Percentiles rank a stretch among this genome's conserved stretches.
Evolutionary conservation across 176 grass and related monocot genomes (phyloP).

Genomic region (Tillandsia fasciculata): DNA sequence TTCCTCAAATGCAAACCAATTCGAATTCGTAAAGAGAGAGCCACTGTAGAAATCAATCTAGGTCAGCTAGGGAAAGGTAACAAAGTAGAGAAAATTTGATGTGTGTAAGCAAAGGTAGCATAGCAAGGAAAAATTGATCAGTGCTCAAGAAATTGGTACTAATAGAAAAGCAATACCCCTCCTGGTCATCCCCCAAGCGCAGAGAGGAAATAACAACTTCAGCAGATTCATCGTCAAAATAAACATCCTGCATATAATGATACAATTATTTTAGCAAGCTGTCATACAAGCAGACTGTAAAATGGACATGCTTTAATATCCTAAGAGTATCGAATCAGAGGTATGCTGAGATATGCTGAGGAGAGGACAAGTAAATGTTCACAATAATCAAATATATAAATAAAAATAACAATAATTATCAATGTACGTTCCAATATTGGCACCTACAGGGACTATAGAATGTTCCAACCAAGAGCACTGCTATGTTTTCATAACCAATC

Average conservation of each 20-base stretch:
- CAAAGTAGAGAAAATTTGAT: not conserved
- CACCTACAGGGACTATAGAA: no score
- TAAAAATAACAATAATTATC: no score
- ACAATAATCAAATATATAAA: no score
- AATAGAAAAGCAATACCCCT: constrained; percentile 28
- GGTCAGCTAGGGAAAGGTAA: constrained; percentile 10
- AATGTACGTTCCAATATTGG: no score
- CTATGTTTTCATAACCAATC: no score
- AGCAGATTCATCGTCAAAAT: constrained; percentile 93
- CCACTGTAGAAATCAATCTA: constrained; percentile 35
- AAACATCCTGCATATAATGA: constrained; percentile 64
- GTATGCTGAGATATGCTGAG: no score
- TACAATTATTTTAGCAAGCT: constrained; percentile 5
- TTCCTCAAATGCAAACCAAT: constrained; percentile 97
- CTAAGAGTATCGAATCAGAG: no score
- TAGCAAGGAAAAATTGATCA: not conserved
- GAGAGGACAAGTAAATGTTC: no score
- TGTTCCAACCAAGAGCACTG: no score
- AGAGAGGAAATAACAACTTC: constrained; percentile 91
- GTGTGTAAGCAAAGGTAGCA: not conserved
- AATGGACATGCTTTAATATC: no score
- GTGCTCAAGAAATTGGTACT: not conserved
- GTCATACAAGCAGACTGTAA: not conserved
- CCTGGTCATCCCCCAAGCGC: constrained; percentile 76
- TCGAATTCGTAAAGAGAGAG: constrained; percentile 94